Base-by-base conservation (phyloP, 352 stramenopile species). In the Globisporangium splendens region DNA sequence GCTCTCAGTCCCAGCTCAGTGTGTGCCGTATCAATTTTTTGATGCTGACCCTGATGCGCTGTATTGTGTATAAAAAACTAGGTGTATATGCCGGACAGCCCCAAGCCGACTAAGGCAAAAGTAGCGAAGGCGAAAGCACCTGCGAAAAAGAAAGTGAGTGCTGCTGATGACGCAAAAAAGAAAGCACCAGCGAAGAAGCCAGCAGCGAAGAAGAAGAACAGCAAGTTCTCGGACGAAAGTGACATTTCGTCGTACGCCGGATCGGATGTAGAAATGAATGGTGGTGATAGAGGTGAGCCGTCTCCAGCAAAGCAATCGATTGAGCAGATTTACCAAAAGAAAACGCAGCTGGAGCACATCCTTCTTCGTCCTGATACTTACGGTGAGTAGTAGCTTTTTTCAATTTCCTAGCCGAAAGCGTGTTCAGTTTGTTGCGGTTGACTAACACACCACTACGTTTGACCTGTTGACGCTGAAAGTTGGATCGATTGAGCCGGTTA, bases 331-430 rank as follows among this genome's bases (percentile, higher is more conserved):
- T 99, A 99, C 72, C 94, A 98, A 76, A 98, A 99, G 75, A 98
- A 98, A 73, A 98, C 96, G 54, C 97, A 97, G 64, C 66, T 98
- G 22, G 93, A 99, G 73, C 97, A 99, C 79, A 98, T 99, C 59
- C 69, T 99, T 52, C 83, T 98, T 52, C 93, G 96, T 59, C 96
- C 97, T 3, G 95, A 98, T 66, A 99, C 97, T 47, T 99, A 99
- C 65, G 96, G 90, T 96, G 71, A 53, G 83, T 80, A 21, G 8
- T 17, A 46, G 14, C 13, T 1, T 22, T 8, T 5, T 46, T 51
- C 7, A 35, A 24, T 1, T 21, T 12, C 18, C 15, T n/a, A n/a
- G n/a, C n/a, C n/a, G n/a, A n/a, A n/a, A n/a, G n/a, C n/a, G n/a
- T n/a, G n/a, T n/a, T n/a, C n/a, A n/a, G 28, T 35, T 8, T 35